A percentile compares a stretch with the other conserved stretches of the same genome.
These are phyloP conservation scores for Xylariomycetidae sp. DNA, from an alignment of 2,329 filamentous ascomycete species.

Conservation along the genomic window DNA sequence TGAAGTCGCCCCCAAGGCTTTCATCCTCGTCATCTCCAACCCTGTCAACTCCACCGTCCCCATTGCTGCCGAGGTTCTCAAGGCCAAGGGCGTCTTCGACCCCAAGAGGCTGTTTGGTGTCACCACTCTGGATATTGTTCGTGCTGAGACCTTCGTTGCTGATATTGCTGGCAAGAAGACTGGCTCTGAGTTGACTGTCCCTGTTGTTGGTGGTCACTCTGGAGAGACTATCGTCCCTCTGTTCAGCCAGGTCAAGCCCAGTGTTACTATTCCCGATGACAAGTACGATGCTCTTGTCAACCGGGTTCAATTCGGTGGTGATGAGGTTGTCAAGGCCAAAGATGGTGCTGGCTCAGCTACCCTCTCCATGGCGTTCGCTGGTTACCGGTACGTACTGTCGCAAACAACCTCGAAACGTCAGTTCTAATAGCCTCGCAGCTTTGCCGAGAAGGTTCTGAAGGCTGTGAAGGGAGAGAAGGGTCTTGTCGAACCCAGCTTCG, in stretches of 20 bases:
- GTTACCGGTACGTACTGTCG: slow-evolving; percentile 65
- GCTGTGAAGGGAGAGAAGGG: slow-evolving; percentile 85
- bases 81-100: slow-evolving; percentile 89
- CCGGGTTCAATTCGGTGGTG: slow-evolving; percentile 96
- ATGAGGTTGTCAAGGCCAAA: slow-evolving; percentile 95
- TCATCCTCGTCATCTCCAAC: slow-evolving; percentile 96
- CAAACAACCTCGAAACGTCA: neutral
- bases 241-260: slow-evolving; percentile 84
- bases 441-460: slow-evolving; percentile 90
- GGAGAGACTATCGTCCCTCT: slow-evolving; percentile 97
- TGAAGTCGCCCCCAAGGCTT: slow-evolving; percentile 86
- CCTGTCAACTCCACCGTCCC: slow-evolving; percentile 99
- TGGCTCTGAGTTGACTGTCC: slow-evolving; percentile 77
- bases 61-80: slow-evolving; percentile 94
- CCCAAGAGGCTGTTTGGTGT: slow-evolving; percentile 95
- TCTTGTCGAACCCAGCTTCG: slow-evolving; percentile 89
- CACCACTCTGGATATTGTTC: slow-evolving; percentile 96
- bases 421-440: slow-evolving; percentile 46
- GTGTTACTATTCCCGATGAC: slow-evolving; percentile 76
- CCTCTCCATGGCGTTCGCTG: slow-evolving; percentile 92
- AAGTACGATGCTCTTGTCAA: slow-evolving; percentile 88
- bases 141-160: slow-evolving; percentile 93
- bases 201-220: slow-evolving; percentile 94
- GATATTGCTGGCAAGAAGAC: slow-evolving; percentile 77
- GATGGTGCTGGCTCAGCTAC: slow-evolving; percentile 86